phyloP scores from a whole-genome alignment of 441 rosid species.

The Gossypium armourianum region DNA sequence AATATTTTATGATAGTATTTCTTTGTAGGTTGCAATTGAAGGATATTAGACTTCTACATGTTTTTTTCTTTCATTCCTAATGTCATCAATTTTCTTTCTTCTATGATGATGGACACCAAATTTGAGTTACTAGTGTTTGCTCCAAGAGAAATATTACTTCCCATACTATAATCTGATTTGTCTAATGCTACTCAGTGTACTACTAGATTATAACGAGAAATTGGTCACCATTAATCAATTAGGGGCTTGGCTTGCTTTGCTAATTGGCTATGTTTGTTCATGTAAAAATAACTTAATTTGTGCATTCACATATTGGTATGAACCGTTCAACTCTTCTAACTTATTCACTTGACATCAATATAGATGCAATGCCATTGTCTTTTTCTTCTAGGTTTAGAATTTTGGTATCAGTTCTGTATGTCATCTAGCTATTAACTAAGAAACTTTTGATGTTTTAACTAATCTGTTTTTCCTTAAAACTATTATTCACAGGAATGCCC shows the following conservation, averaged over 20 bases:
- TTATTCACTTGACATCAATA: not conserved
- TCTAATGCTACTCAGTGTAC: not conserved
- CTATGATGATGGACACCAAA: not conserved
- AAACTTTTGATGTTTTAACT: not conserved
- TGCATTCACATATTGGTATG: not conserved
- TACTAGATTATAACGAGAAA: not conserved
- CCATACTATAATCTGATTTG: not conserved
- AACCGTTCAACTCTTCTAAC: not conserved
- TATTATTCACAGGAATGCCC: conserved; percentile 71
- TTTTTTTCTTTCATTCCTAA: not conserved
- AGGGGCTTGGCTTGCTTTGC: not conserved
- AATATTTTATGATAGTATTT: not conserved
- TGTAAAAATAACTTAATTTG: not conserved
- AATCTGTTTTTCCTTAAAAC: not conserved
- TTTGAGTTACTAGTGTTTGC: not conserved
- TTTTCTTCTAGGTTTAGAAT: not conserved
- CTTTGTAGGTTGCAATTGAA: not conserved
- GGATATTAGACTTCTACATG: not conserved
- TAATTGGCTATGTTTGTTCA: not conserved
- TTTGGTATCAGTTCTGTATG: not conserved
- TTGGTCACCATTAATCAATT: not conserved
- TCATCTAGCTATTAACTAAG: not conserved
- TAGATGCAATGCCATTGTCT: not conserved
- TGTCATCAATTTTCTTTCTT: not conserved
- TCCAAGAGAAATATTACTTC: not conserved